Conservation (phyloP, 257 asterid genomes). For the Capsicum pubescens region DNA sequence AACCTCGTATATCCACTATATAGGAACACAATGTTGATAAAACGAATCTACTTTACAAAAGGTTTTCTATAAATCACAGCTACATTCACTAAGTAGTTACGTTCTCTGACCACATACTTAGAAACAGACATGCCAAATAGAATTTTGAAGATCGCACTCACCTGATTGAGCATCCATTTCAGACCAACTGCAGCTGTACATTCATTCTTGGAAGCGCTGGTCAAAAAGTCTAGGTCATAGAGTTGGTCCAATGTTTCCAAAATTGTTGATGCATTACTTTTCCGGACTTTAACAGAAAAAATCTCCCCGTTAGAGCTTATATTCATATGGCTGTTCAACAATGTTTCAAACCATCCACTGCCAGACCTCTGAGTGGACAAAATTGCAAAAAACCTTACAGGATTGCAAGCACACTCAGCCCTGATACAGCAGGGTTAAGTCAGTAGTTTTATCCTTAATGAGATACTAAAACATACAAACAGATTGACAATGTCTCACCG, state of each 20-base stretch:
- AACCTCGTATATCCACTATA: constrained; percentile 20
- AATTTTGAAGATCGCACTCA: constrained; percentile 38
- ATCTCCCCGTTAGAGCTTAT: constrained; percentile 94
- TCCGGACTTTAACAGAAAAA: constrained; percentile 80
- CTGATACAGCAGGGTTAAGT: constrained; percentile 45
- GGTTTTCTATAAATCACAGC: background rate
- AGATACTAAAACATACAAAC: background rate
- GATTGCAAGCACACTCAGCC: constrained; percentile 83
- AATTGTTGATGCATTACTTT: constrained; percentile 68
- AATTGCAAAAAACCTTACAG: constrained; percentile 81
- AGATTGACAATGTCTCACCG: constrained; percentile 50
- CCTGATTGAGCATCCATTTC: constrained; percentile 99
- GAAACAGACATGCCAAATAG: background rate
- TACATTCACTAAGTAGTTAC: background rate
- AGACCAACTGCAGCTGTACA: constrained; percentile 98
- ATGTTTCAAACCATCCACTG: constrained; percentile 96
- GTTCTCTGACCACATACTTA: background rate
- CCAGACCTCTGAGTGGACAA: constrained; percentile 94
- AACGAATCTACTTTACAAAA: background rate
- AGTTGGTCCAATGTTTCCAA: constrained; percentile 75
- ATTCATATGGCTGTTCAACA: constrained; percentile 79
- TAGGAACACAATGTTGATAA: background rate
- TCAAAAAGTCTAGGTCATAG: constrained; percentile 80
- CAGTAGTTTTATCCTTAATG: constrained; percentile 25
- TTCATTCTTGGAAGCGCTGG: constrained; percentile 95